phyloP scores from a whole-genome alignment of 2,329 filamentous ascomycete species.

The Fonsecaea multimorphosa region DNA sequence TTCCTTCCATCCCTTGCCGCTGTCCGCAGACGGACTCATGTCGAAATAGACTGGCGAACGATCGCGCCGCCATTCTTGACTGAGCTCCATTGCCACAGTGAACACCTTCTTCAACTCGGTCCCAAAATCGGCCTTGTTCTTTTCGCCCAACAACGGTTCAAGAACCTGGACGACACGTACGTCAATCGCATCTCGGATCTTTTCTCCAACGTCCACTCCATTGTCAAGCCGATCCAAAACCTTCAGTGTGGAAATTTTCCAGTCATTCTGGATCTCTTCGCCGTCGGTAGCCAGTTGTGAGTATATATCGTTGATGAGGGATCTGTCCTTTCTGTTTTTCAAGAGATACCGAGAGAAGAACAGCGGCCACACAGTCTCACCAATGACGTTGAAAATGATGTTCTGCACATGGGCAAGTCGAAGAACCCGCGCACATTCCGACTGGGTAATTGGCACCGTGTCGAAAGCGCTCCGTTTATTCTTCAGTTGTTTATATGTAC shows the following conservation, averaged over 20 bases:
- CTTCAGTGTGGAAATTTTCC: conserved; percentile 19
- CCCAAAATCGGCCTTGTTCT: neutral
- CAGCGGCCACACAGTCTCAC: conserved; percentile 9
- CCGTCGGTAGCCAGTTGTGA: neutral
- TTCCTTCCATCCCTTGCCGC: neutral
- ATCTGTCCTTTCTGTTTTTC: neutral
- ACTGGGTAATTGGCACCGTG: neutral
- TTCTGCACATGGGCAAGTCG: conserved; percentile 13
- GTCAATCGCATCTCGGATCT: conserved; percentile 2
- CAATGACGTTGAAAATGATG: conserved; percentile 10
- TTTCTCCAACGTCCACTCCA: conserved; percentile 2
- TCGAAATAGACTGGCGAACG: conserved; percentile 10
- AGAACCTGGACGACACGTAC: neutral
- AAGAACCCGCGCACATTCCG: conserved; percentile 8
- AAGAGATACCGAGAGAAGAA: conserved; percentile 17
- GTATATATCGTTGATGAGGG: conserved; percentile 3
- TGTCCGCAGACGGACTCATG: neutral
- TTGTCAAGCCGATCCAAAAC: conserved; percentile 9
- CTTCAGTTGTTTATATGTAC: neutral
- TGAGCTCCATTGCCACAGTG: conserved; percentile 8
- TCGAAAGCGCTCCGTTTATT: neutral
- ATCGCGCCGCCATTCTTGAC: conserved; percentile 2
- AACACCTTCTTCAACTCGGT: conserved; percentile 8
- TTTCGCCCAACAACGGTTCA: conserved; percentile 3
- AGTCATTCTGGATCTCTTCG: conserved; percentile 12